Evolutionary conservation across 2,329 filamentous ascomycete genomes (phyloP).

Genomic region (Sporothrix dimorphospora): DNA sequence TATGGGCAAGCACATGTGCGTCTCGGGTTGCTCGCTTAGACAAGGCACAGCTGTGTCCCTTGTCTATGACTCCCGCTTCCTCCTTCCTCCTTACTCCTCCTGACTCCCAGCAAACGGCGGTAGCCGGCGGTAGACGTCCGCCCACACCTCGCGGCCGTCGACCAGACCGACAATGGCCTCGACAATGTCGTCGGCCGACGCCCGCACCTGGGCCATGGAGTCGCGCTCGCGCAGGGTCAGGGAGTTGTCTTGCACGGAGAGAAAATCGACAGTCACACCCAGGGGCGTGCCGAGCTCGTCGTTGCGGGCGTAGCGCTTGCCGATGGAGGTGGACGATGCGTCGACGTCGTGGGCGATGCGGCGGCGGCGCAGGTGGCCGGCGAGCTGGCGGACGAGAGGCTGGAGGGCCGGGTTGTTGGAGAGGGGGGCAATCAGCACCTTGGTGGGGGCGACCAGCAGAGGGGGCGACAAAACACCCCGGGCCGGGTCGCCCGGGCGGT

Average conservation of each 20-base stretch:
- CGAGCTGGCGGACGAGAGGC: slow-evolving; percentile 64
- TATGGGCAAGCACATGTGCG: not conserved
- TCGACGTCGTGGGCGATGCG: slow-evolving; percentile 85
- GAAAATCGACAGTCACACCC: slow-evolving; percentile 93
- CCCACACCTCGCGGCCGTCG: slow-evolving; percentile 59
- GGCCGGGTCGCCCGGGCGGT: slow-evolving; percentile 77
- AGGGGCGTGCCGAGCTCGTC: slow-evolving; percentile 95
- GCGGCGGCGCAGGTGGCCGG: slow-evolving; percentile 73
- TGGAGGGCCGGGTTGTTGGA: slow-evolving; percentile 80
- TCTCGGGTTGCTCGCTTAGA: slow-evolving; percentile 14
- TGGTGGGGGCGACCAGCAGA: slow-evolving; percentile 79
- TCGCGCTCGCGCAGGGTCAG: slow-evolving; percentile 90
- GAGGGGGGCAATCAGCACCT: slow-evolving; percentile 84
- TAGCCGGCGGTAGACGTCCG: slow-evolving; percentile 73
- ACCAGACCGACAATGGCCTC: slow-evolving; percentile 65
- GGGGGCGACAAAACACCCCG: slow-evolving; percentile 71
- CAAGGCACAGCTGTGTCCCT: too few species aligned
- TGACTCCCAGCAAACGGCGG: slow-evolving; percentile 67
- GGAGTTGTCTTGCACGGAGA: slow-evolving; percentile 84
- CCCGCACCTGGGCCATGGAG: slow-evolving; percentile 86
- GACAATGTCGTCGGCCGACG: slow-evolving; percentile 77
- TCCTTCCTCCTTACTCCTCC: not conserved
- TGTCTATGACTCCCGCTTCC: too few species aligned
- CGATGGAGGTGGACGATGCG: slow-evolving; percentile 87
- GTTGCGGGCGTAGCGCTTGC: slow-evolving; percentile 92